Evolutionary conservation across 805 yeast species (phyloP).

Genomic region (Scheffersomyces amazonensis): DNA sequence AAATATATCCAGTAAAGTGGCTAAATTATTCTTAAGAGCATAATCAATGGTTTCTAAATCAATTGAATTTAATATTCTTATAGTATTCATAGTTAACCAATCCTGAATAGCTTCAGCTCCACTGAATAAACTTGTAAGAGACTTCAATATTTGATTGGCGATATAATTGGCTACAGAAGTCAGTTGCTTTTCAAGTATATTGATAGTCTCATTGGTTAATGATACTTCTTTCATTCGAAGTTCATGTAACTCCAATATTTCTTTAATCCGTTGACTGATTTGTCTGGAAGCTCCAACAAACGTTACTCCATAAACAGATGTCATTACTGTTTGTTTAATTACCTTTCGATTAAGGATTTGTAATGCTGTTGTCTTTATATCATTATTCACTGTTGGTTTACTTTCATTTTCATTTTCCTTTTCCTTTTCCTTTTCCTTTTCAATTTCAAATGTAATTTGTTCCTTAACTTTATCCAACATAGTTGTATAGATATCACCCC

Average conservation of each 20-base stretch:
- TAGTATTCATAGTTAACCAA: slow-evolving; percentile 33
- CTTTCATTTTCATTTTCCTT: not conserved
- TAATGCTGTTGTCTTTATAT: slow-evolving; percentile 12
- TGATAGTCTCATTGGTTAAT: not conserved
- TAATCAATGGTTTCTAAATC: slow-evolving; percentile 12
- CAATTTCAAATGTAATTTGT: slow-evolving; percentile 6
- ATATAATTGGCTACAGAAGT: slow-evolving; percentile 12
- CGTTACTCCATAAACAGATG: slow-evolving; percentile 45
- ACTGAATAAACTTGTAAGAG: slow-evolving; percentile 27
- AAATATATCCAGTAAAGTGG: slow-evolving; percentile 3
- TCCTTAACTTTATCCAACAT: slow-evolving; percentile 24
- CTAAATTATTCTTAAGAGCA: not conserved
- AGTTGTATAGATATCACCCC: slow-evolving; percentile 32
- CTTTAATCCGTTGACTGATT: slow-evolving; percentile 21
- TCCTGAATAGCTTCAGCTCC: slow-evolving; percentile 32
- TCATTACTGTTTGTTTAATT: slow-evolving; percentile 43
- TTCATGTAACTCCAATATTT: slow-evolving; percentile 12
- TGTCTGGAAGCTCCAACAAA: slow-evolving; percentile 33
- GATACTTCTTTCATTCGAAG: not conserved
- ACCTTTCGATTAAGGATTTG: slow-evolving; percentile 26
- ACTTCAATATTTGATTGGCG: slow-evolving; percentile 17
- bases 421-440: not conserved
- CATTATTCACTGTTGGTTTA: no score
- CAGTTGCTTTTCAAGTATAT: slow-evolving; percentile 1
- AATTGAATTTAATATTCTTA: slow-evolving; percentile 25